Evolutionary conservation across 2,329 filamentous ascomycete species (phyloP), one percentile per base, ranked within the genome.

Genomic region (Ascochyta koolunga): DNA sequence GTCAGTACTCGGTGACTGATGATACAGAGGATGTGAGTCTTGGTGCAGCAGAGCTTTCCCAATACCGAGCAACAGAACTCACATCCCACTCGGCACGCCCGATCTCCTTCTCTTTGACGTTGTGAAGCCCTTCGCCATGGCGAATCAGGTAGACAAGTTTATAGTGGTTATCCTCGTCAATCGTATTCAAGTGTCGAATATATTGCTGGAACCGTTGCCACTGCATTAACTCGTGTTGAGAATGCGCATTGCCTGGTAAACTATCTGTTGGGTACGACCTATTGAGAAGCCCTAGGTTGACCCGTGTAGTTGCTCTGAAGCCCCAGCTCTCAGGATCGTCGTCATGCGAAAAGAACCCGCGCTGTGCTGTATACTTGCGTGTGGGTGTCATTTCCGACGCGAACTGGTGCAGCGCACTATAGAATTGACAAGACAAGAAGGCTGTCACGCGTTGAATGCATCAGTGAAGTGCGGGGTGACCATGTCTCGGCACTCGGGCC

Each of bases 81-180:
- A 82, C 83, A 66, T 89, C 85, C 86, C 86, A 89, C n/a, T 82
- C 83, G 5, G 82, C 79, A 1, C 85, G 88, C 27, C 86, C 85
- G 60, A 87, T 87, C 65, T 78, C 86, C 31, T 76, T 77, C 73
- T 88, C 83, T 32, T 85, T 86, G 9, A 83, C 82, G 62, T 86
- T 86, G 68, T 86, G 81, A 32, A 76, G 71, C 1, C 87, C 86
- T 73, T 89, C 80, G n/a, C 87, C 87, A 65, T 89, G 87, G 31
- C 87, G 82, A 31, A 82, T 85, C 69, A 88, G 77, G 69, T 84
- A 86, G 29, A 89, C 66, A 7, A 89, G 76, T 71, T 89, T 89
- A 75, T 87, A 89, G 15, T 77, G 72, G 7, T 79, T 78, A 40
- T 76, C 76, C 6, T 70, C 62, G 5, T 69, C 69, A 2, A 76